A percentile compares a stretch with the other conserved stretches of the same genome.
Evolutionary conservation across 306 rosid genomes (phyloP).

Genomic region (Cicer cuneatum): DNA sequence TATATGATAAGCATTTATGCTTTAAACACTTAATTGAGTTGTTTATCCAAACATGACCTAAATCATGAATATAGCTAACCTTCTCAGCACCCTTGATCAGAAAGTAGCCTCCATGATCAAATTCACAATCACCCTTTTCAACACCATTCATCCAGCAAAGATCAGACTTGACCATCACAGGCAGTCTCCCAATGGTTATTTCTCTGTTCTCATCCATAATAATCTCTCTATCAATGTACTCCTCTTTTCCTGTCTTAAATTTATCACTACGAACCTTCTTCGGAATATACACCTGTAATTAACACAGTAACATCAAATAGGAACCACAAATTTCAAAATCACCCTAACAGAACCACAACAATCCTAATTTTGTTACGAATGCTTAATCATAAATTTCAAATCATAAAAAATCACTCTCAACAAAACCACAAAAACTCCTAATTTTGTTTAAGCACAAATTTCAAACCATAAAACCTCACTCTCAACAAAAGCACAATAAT

Average conservation of each 20-base stretch:
- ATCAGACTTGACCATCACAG: slow-evolving; percentile 94
- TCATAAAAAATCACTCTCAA: neutral
- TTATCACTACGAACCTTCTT: slow-evolving; percentile 71
- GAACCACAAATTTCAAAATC: slow-evolving; percentile 3
- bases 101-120: slow-evolving; percentile 93
- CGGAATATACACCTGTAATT: slow-evolving; percentile 65
- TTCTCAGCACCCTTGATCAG: slow-evolving; percentile 92
- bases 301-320: slow-evolving; percentile 32
- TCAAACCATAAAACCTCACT: too few relatives aligned
- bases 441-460: too few relatives aligned
- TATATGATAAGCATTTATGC: too few relatives aligned
- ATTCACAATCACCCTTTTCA: slow-evolving; percentile 80
- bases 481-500: too few relatives aligned
- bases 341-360: neutral
- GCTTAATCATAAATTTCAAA: neutral
- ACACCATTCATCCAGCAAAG: slow-evolving; percentile 83
- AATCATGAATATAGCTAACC: slow-evolving; percentile 52
- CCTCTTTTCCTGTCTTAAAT: slow-evolving; percentile 81
- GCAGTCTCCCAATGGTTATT: slow-evolving; percentile 72
- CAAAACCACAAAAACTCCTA: neutral
- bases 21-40: too few relatives aligned
- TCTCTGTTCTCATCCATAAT: slow-evolving; percentile 57
- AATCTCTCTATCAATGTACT: slow-evolving; percentile 52
- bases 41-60: neutral
- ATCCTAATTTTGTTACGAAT: neutral